These are phyloP conservation scores for Acanthamoeba lenticulata DNA, from an alignment of 208 protist genomes.

Conservation along the genomic window DNA sequence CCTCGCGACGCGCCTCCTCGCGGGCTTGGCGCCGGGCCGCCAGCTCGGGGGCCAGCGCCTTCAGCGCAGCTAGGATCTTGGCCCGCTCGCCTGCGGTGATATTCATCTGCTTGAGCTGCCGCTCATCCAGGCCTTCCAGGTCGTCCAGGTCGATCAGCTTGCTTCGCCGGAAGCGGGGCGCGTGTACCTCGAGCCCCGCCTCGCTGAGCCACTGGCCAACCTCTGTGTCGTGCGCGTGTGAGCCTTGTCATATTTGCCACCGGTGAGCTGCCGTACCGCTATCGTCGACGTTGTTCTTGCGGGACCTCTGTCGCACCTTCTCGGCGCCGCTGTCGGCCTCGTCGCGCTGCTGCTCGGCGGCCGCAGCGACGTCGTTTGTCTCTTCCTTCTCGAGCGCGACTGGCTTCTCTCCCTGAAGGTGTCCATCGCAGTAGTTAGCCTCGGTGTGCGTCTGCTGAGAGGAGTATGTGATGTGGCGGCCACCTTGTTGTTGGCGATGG, in stretches of 20 bases:
- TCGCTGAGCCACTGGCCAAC: background rate
- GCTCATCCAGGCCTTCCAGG: background rate
- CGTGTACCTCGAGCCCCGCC: background rate
- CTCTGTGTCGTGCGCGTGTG: background rate
- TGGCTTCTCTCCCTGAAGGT: too few species aligned
- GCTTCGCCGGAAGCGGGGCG: background rate
- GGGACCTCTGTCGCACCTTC: background rate
- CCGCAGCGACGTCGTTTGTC: too few species aligned
- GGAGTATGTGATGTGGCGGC: background rate
- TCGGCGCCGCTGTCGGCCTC: too few species aligned
- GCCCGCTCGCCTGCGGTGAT: background rate
- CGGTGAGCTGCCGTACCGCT: background rate
- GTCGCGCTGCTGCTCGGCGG: too few species aligned
- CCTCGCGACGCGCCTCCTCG: background rate
- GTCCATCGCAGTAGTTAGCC: background rate
- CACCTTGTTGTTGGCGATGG: background rate
- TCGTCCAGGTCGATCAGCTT: background rate
- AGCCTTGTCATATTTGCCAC: too few species aligned
- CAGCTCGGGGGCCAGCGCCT: background rate
- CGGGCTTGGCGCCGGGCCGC: background rate
- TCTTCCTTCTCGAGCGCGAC: too few species aligned
- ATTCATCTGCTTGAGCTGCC: constrained; percentile 3
- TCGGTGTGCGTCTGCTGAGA: background rate
- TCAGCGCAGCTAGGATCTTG: background rate
- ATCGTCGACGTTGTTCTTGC: background rate